Evolutionary conservation across 192 early-diverging fungal genomes (phyloP).

Genomic region (Coemansia sp.): DNA sequence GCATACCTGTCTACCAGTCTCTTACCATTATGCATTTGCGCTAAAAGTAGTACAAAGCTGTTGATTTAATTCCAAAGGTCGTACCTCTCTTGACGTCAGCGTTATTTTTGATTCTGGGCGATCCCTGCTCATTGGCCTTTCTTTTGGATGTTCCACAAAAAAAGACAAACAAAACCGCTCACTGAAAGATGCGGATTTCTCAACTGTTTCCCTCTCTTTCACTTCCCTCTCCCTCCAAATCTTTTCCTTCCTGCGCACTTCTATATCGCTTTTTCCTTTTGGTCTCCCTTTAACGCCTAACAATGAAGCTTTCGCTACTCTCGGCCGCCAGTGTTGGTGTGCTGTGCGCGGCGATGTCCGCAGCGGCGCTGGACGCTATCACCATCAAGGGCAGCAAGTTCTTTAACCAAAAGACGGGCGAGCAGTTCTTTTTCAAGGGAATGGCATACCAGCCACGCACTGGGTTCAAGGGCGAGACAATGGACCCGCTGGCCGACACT

Average conservation of each 20-base stretch:
- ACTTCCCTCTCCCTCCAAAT: background rate
- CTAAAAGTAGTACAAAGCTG: no score
- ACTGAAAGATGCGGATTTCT: no score
- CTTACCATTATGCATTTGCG: no score
- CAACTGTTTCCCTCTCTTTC: background rate
- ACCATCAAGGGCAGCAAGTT: slow-evolving; percentile 70
- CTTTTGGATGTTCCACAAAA: no score
- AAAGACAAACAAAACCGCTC: no score
- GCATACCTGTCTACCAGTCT: no score
- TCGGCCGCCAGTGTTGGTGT: slow-evolving; percentile 10
- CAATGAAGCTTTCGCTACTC: slow-evolving; percentile 25
- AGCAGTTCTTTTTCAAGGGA: slow-evolving; percentile 75
- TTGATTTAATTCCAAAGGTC: no score
- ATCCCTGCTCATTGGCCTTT: no score
- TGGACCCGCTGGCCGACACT: slow-evolving; percentile 62
- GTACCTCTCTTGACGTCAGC: no score
- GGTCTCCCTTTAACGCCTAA: no score
- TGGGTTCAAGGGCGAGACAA: slow-evolving; percentile 26
- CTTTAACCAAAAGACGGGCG: slow-evolving; percentile 65
- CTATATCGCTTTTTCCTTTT: background rate
- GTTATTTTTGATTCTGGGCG: no score
- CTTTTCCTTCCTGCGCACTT: background rate
- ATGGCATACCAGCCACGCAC: slow-evolving; percentile 68
- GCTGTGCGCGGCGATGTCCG: slow-evolving; percentile 22
- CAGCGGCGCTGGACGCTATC: slow-evolving; percentile 57